Conservation (phyloP, 192 early-diverging fungal species). For the Coemansia sp. region DNA sequence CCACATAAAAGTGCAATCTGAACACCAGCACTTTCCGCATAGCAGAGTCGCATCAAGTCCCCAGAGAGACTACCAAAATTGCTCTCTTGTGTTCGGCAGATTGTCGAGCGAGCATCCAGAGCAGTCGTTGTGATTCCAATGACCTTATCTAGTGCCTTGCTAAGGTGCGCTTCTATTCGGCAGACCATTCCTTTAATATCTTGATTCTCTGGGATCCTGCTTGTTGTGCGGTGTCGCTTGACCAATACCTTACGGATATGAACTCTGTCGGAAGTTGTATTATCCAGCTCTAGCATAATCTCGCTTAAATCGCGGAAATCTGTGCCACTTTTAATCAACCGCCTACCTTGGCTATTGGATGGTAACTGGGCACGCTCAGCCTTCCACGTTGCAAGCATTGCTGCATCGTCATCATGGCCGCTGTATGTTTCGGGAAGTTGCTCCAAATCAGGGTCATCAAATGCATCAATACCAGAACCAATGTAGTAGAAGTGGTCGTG, state of each 20-base stretch:
- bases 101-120: slow-evolving; percentile 61
- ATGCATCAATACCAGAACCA: slow-evolving; percentile 48
- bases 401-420: slow-evolving; percentile 24
- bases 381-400: slow-evolving; percentile 45
- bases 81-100: slow-evolving; percentile 60
- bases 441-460: slow-evolving; percentile 13
- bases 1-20: slow-evolving; percentile 58
- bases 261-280: background rate
- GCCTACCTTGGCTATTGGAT: slow-evolving; percentile 19
- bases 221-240: slow-evolving; percentile 49
- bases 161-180: slow-evolving; percentile 52
- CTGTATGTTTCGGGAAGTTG: slow-evolving; percentile 5
- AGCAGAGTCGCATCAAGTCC: slow-evolving; percentile 61
- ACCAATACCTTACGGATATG: slow-evolving; percentile 28
- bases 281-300: slow-evolving; percentile 42
- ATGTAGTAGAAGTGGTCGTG: slow-evolving; percentile 72
- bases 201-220: slow-evolving; percentile 33
- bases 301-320: slow-evolving; percentile 67
- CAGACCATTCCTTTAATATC: slow-evolving; percentile 51
- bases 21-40: slow-evolving; percentile 41
- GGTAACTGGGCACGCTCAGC: slow-evolving; percentile 30
- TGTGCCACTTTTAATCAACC: slow-evolving; percentile 64
- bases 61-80: slow-evolving; percentile 62
- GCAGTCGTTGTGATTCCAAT: slow-evolving; percentile 57
- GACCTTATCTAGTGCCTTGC: slow-evolving; percentile 53